These are phyloP conservation scores for Zoysia japonica DNA, from an alignment of 176 grass and related monocot genomes.

Conservation along the genomic window DNA sequence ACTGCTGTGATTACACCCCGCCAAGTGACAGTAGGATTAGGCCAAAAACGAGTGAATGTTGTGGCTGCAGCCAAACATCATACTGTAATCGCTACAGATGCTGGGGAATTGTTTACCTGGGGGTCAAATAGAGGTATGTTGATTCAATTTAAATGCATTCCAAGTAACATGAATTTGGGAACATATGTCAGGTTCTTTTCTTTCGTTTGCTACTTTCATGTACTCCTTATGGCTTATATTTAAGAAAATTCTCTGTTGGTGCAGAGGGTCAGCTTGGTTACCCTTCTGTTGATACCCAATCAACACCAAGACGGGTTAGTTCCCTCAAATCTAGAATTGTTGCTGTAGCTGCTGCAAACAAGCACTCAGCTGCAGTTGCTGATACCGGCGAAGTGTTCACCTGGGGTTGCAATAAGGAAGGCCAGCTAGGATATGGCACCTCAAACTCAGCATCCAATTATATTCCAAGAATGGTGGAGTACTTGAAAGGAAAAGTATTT, in stretches of 20 bases:
- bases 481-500: conserved; percentile 93
- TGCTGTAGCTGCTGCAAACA: conserved; percentile 94
- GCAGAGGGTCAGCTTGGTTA: conserved; percentile 99
- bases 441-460: conserved; percentile 98
- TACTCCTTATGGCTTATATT: conserved; percentile 15
- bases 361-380: conserved; percentile 85
- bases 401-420: conserved; percentile 98
- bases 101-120: conserved; percentile 95
- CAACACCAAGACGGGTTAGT: conserved; percentile 81
- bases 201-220: conserved; percentile 32
- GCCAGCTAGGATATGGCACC: conserved; percentile 98
- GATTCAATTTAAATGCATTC: conserved; percentile 34
- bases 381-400: conserved; percentile 92
- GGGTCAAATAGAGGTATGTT: conserved; percentile 97
- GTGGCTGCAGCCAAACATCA: conserved; percentile 98
- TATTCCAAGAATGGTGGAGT: conserved; percentile 91
- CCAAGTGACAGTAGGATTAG: conserved; percentile 79
- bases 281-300: conserved; percentile 96
- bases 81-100: conserved; percentile 87
- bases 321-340: conserved; percentile 76
- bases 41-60: conserved; percentile 63
- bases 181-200: conserved; percentile 25
- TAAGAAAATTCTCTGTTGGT: conserved; percentile 34
- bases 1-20: conserved; percentile 97
- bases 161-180: conserved; percentile 27